Base-by-base conservation (phyloP, 495 filamentous ascomycete genomes). In the Coniosporium apollinis region DNA sequence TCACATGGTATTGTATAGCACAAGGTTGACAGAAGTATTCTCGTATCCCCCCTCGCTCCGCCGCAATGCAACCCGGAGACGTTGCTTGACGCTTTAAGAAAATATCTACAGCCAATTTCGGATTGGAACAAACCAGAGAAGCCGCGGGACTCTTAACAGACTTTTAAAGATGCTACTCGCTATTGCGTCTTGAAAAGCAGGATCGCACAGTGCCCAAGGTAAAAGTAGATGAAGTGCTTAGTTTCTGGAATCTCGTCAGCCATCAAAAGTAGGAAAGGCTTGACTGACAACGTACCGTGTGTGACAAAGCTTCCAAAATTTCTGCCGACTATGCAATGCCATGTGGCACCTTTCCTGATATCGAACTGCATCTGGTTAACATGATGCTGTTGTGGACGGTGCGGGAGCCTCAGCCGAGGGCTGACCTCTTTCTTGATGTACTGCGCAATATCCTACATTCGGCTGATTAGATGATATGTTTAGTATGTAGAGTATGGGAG, bases 151-250 rank as follows among this genome's bases (percentile, higher is more conserved):
- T 9, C 13, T 1, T 26, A 13, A 13, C 24, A 26, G 24, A 26
- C 24, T 9, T 9, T 8, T 8, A 8, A 9, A 8, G 2, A 8
- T 8, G 24, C 6, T 19, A 29, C 25, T 8, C 7, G 16, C 39
- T 72, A 94, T 67, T 94, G 86, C 17, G 89, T 99, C 72, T 99
- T 99, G 73, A 96, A 99, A 36, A 99, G 75, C 28, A 99, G 76
- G 50, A 99, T 94, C 14, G 89, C 89, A 56, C 82, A 94, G 67
- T 94, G 89, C 32, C 89, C 89, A 41, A 96, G 81, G 62, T 96
- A 96, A 69, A 99, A 99, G 66, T 99, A 99, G 55, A 96, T 94
- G 65, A 99, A 99, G 60, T 99, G 89, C 61, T 94, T 94, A 26
- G 89, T 94, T 56, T 99, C 86, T 94, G 62, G 3, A 16, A 8